These are phyloP conservation scores for Paramarasmius palmivorus DNA, from an alignment of 1,284 basidiomycete genomes.

Conservation along the genomic window DNA sequence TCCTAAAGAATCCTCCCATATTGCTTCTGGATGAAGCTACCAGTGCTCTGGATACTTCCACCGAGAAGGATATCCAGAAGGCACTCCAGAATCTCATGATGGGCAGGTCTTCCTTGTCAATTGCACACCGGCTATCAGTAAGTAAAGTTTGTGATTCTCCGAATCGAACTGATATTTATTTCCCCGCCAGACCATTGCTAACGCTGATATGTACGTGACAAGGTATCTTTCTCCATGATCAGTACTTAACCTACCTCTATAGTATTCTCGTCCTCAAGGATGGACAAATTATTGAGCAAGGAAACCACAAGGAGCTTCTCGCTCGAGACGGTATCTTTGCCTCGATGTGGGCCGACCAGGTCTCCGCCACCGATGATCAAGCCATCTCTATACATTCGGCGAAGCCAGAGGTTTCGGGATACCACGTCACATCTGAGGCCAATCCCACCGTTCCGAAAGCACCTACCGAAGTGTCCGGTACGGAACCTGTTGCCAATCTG, in stretches of 20 bases:
- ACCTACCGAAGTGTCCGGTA: not conserved
- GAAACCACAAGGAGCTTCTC: slow-evolving; percentile 73
- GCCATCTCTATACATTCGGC: slow-evolving; percentile 31
- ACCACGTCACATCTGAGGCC: slow-evolving; percentile 30
- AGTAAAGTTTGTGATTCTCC: slow-evolving; percentile 31
- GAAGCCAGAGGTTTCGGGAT: slow-evolving; percentile 45
- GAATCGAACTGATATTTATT: slow-evolving; percentile 18
- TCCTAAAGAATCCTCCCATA: slow-evolving; percentile 85
- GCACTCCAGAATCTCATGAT: slow-evolving; percentile 72
- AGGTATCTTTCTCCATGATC: slow-evolving; percentile 6
- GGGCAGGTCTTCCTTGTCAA: slow-evolving; percentile 75
- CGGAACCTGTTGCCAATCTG: not conserved
- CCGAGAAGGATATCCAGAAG: slow-evolving; percentile 84
- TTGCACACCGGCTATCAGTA: slow-evolving; percentile 80
- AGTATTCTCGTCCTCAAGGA: slow-evolving; percentile 84
- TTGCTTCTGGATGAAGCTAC: slow-evolving; percentile 84
- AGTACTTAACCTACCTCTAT: slow-evolving; percentile 10
- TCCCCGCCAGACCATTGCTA: slow-evolving; percentile 64
- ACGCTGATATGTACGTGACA: slow-evolving; percentile 64
- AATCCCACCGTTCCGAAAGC: not conserved
- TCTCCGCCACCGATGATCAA: slow-evolving; percentile 56
- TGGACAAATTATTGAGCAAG: slow-evolving; percentile 79
- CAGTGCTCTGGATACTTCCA: slow-evolving; percentile 80
- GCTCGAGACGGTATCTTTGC: slow-evolving; percentile 72
- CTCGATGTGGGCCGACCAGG: slow-evolving; percentile 81